phyloP scores from a whole-genome alignment of 495 filamentous ascomycete species.

The Trichodelitschia bisporula region DNA sequence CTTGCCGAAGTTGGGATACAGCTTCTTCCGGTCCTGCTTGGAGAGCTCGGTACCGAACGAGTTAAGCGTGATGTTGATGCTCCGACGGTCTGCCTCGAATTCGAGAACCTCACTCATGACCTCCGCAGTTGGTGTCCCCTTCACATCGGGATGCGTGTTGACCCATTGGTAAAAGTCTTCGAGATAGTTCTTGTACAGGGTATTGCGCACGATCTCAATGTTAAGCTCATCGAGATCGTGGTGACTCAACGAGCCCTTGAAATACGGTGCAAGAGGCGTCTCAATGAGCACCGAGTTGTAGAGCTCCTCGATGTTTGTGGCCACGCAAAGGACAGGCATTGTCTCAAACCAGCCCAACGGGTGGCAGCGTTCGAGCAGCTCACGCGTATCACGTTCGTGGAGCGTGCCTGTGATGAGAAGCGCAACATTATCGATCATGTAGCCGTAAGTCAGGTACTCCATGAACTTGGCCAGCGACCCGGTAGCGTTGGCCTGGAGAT shows the following conservation, averaged over 20 bases:
- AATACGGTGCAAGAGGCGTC: conserved; percentile 85
- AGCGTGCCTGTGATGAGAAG: conserved; percentile 95
- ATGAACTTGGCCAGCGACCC: conserved; percentile 83
- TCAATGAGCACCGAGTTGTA: conserved; percentile 96
- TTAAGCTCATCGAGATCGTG: conserved; percentile 97
- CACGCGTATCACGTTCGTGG: conserved; percentile 89
- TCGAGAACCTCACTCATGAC: conserved; percentile 87
- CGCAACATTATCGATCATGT: conserved; percentile 99
- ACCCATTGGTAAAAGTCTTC: conserved; percentile 92
- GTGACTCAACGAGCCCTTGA: conserved; percentile 83
- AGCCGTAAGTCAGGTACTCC: conserved; percentile 92
- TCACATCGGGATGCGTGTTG: conserved; percentile 59
- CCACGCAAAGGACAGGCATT: conserved; percentile 90
- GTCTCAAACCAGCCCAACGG: conserved; percentile 98
- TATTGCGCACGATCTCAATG: conserved; percentile 97
- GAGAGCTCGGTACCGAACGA: conserved; percentile 94
- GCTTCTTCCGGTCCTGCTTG: conserved; percentile 81
- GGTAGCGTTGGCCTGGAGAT: conserved; percentile 74
- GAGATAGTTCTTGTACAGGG: conserved; percentile 96
- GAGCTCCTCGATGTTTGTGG: conserved; percentile 92
- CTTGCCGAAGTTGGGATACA: conserved; percentile 77
- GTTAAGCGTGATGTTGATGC: conserved; percentile 98
- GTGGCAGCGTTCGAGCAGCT: conserved; percentile 87
- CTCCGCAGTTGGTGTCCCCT: conserved; percentile 71
- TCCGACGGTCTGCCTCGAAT: conserved; percentile 87